Conservation (phyloP, 495 filamentous ascomycete genomes). For the Penicillium subrubescens region DNA sequence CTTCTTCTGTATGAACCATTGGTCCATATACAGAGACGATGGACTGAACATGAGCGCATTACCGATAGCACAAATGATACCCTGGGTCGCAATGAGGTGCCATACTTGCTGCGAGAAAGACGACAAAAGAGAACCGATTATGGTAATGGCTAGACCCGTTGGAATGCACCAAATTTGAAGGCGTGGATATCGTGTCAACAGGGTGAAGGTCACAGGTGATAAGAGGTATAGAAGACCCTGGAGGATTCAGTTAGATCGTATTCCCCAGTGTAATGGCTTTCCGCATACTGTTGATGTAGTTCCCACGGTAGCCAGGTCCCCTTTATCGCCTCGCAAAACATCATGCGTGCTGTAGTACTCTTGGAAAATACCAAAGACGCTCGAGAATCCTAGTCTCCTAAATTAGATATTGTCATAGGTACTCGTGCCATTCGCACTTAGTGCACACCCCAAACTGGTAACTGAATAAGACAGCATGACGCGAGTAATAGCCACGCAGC, state of each 20-base stretch:
- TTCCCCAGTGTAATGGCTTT: neutral
- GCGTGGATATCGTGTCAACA: constrained; percentile 51
- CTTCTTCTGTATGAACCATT: constrained; percentile 59
- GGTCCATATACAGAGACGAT: constrained; percentile 56
- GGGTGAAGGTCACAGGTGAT: constrained; percentile 51
- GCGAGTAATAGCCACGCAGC: constrained; percentile 66
- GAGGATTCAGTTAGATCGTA: constrained; percentile 16
- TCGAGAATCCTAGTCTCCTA: constrained; percentile 45
- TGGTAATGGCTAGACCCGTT: constrained; percentile 46
- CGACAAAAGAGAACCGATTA: constrained; percentile 41
- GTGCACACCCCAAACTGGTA: constrained; percentile 62
- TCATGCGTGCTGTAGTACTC: constrained; percentile 44
- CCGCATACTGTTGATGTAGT: constrained; percentile 46
- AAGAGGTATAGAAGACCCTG: constrained; percentile 59
- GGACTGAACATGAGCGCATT: constrained; percentile 53
- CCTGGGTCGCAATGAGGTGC: constrained; percentile 58
- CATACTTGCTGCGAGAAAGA: constrained; percentile 53
- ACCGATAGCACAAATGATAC: constrained; percentile 56
- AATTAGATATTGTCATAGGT: neutral
- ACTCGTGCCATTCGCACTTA: neutral
- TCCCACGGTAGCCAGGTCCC: constrained; percentile 53
- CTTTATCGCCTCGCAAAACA: constrained; percentile 37
- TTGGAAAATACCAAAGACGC: constrained; percentile 55
- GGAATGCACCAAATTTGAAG: constrained; percentile 43
- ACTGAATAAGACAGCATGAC: constrained; percentile 63